phyloP scores from a whole-genome alignment of 2,329 filamentous ascomycete species.

The Fusarium algeriense region DNA sequence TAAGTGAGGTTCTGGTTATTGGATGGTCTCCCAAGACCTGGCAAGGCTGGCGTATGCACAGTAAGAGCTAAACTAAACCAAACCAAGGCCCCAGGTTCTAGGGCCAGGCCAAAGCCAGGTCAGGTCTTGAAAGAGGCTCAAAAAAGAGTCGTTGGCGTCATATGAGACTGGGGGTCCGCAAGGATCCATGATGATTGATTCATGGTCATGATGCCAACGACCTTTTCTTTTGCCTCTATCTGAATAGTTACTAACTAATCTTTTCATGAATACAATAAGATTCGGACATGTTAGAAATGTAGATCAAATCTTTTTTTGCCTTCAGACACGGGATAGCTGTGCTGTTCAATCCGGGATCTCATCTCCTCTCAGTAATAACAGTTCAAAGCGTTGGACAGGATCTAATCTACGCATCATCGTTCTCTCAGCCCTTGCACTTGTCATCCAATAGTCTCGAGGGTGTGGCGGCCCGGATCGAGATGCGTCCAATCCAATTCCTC shows the following conservation, averaged over 20 bases:
- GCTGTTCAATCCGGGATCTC: slow-evolving; percentile 7
- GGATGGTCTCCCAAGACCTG: neutral
- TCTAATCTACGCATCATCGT: slow-evolving; percentile 43
- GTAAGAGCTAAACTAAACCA: slow-evolving; percentile 3
- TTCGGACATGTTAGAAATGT: neutral
- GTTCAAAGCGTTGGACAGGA: slow-evolving; percentile 14
- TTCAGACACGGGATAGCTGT: neutral
- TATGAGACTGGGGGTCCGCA: slow-evolving; percentile 15
- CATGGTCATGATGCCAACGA: slow-evolving; percentile 5
- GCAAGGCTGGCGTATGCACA: slow-evolving; percentile 17
- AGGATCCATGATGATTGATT: slow-evolving; percentile 34
- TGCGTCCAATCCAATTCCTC: slow-evolving; percentile 16
- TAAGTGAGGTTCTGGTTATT: neutral
- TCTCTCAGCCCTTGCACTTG: slow-evolving; percentile 22
- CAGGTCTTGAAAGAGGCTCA: slow-evolving; percentile 10
- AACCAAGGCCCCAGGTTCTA: slow-evolving; percentile 11
- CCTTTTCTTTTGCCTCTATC: neutral
- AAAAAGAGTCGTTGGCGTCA: slow-evolving; percentile 41
- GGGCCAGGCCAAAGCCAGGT: neutral
- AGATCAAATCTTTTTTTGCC: slow-evolving; percentile 13
- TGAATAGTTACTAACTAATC: neutral
- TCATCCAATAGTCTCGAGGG: slow-evolving; percentile 26
- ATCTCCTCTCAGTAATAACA: slow-evolving; percentile 1
- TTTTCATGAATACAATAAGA: neutral
- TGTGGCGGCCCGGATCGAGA: slow-evolving; percentile 43